Conservation (phyloP, 2,329 filamentous ascomycete genomes). For the Penicillium vulpinum region DNA sequence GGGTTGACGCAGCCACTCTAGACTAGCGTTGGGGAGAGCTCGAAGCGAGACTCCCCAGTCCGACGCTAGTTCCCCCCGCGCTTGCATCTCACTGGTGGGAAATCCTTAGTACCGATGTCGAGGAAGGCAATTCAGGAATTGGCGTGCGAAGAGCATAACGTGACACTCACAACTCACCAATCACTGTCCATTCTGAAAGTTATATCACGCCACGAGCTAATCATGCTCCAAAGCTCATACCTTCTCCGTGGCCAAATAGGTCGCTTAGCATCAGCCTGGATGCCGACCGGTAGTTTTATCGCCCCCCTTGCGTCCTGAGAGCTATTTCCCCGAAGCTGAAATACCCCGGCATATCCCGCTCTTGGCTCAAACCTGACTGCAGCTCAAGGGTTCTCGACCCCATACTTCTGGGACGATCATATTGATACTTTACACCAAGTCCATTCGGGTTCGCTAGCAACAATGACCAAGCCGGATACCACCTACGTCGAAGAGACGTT, state of each 20-base stretch:
- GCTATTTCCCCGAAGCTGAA: constrained; percentile 3
- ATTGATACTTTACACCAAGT: background rate
- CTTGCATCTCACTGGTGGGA: constrained; percentile 17
- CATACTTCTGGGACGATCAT: background rate
- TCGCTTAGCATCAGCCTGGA: background rate
- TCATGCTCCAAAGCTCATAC: background rate
- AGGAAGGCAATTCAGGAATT: background rate
- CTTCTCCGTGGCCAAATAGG: constrained; percentile 22
- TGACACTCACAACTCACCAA: constrained; percentile 12
- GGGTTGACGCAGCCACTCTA: background rate
- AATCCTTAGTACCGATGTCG: constrained; percentile 1
- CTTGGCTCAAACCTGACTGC: background rate
- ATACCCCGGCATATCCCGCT: constrained; percentile 9
- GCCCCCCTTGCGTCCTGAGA: constrained; percentile 1
- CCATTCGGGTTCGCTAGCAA: background rate
- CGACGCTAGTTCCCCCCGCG: background rate
- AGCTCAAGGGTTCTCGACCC: background rate
- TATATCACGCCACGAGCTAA: background rate
- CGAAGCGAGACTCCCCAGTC: background rate
- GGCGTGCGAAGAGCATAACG: background rate
- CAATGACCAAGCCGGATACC: constrained; percentile 10
- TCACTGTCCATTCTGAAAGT: background rate
- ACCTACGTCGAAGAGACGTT: constrained; percentile 2
- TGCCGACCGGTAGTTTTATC: background rate
- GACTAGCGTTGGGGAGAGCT: background rate